These are phyloP conservation scores for Chytriomyces sp. DNA, from an alignment of 192 early-diverging fungal genomes.

Conservation along the genomic window DNA sequence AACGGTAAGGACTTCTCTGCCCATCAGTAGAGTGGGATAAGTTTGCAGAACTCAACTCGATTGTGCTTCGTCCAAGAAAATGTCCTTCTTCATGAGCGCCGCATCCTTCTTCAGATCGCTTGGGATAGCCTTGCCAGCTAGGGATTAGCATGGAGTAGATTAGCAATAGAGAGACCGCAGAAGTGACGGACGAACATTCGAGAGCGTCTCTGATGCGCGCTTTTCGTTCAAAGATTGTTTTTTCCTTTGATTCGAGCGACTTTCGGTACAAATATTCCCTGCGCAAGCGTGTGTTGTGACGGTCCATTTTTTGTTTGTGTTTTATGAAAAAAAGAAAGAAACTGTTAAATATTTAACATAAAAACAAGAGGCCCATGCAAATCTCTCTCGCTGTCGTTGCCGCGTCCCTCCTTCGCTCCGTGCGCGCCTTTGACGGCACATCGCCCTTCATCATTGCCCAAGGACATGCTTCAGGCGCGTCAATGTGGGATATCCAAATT, in stretches of 20 bases:
- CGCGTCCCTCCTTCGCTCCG: background rate
- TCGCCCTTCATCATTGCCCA: conserved; percentile 24
- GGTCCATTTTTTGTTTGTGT: background rate
- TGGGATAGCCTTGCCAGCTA: conserved; percentile 86
- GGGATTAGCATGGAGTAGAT: background rate
- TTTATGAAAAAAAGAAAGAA: conserved; percentile 18
- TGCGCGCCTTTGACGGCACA: conserved; percentile 19
- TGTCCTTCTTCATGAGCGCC: conserved; percentile 71
- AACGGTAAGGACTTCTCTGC: too few relatives aligned
- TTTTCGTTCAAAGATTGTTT: conserved; percentile 90
- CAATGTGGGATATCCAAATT: background rate
- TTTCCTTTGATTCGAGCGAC: conserved; percentile 91
- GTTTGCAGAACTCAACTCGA: conserved; percentile 49
- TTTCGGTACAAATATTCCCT: conserved; percentile 98
- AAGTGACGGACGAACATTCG: conserved; percentile 54
- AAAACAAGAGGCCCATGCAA: too few relatives aligned
- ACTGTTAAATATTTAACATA: background rate
- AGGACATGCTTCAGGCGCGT: background rate
- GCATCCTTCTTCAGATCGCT: conserved; percentile 83
- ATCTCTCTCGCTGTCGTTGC: background rate
- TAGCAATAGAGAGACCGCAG: background rate
- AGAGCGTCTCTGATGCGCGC: conserved; percentile 92
- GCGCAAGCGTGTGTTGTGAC: conserved; percentile 69
- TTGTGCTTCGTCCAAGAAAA: conserved; percentile 90
- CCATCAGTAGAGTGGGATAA: background rate